These are phyloP conservation scores for Backusella morwellensis DNA, from an alignment of 192 early-diverging fungal species.

Conservation along the genomic window DNA sequence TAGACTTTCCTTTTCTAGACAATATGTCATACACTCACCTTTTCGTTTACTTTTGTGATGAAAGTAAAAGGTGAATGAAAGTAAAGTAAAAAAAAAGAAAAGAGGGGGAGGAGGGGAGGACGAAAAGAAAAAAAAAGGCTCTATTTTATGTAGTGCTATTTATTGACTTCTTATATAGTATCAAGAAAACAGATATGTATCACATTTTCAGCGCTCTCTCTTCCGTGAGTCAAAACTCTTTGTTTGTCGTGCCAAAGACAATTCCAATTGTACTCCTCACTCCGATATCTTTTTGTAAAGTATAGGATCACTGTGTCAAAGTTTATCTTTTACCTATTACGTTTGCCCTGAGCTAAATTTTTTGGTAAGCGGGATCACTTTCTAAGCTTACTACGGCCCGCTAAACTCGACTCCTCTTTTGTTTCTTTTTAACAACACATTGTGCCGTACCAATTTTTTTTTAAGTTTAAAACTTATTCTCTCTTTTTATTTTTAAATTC, in stretches of 20 bases:
- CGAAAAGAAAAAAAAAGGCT: neutral
- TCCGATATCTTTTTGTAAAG: neutral
- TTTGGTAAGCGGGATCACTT: neutral
- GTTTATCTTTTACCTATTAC: neutral
- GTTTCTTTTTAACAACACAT: neutral
- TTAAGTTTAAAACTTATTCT: neutral
- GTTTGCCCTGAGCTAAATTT: neutral
- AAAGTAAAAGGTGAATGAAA: neutral
- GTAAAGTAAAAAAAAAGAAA: neutral
- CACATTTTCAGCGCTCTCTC: neutral
- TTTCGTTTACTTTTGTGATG: neutral
- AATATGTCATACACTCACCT: neutral
- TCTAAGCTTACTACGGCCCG: slow-evolving; percentile 3
- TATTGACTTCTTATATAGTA: neutral
- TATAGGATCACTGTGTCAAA: neutral
- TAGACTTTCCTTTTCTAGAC: neutral
- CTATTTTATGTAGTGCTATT: neutral
- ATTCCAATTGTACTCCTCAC: neutral
- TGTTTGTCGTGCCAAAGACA: slow-evolving; percentile 2
- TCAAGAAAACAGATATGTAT: neutral
- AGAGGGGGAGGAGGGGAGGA: neutral
- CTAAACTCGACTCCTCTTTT: neutral
- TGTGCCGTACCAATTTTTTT: neutral
- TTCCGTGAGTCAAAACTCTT: neutral
- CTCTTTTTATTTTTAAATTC: neutral